phyloP scores from a whole-genome alignment of 2,329 filamentous ascomycete genomes.

The Colletotrichum simmondsii region DNA sequence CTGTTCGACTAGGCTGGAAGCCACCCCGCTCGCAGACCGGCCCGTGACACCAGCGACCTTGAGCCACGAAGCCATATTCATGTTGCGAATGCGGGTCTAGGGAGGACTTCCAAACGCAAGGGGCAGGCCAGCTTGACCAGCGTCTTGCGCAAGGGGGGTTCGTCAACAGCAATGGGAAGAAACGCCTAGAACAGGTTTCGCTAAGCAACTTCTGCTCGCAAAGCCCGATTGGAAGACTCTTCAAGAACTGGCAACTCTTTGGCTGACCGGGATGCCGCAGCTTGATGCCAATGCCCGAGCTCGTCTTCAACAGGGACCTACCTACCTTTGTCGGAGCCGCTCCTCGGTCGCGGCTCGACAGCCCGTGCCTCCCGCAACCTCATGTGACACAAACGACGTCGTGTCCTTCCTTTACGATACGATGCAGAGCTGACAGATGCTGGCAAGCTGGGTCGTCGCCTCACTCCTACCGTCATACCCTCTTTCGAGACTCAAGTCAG shows the following conservation, averaged over 20 bases:
- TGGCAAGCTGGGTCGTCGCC: background rate
- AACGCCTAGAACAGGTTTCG: background rate
- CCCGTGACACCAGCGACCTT: background rate
- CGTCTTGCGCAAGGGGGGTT: slow-evolving; percentile 3
- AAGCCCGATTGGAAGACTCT: background rate
- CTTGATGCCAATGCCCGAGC: background rate
- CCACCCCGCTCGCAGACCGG: background rate
- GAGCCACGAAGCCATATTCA: slow-evolving; percentile 4
- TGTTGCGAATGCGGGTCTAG: background rate
- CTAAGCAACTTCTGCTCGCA: background rate
- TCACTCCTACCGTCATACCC: background rate
- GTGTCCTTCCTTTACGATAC: background rate
- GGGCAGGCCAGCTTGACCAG: background rate
- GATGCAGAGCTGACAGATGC: background rate
- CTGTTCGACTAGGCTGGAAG: background rate
- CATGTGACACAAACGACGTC: background rate
- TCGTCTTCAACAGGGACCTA: background rate
- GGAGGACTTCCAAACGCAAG: slow-evolving; percentile 1
- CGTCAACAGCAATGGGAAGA: background rate
- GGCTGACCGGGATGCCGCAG: background rate
- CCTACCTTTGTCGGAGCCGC: background rate
- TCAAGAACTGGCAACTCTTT: background rate
- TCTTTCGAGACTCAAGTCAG: background rate
- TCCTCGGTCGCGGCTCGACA: background rate
- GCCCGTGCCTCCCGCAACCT: background rate